These are phyloP conservation scores for Annulohypoxylon maeteangense DNA, from an alignment of 495 filamentous ascomycete species.

Conservation along the genomic window DNA sequence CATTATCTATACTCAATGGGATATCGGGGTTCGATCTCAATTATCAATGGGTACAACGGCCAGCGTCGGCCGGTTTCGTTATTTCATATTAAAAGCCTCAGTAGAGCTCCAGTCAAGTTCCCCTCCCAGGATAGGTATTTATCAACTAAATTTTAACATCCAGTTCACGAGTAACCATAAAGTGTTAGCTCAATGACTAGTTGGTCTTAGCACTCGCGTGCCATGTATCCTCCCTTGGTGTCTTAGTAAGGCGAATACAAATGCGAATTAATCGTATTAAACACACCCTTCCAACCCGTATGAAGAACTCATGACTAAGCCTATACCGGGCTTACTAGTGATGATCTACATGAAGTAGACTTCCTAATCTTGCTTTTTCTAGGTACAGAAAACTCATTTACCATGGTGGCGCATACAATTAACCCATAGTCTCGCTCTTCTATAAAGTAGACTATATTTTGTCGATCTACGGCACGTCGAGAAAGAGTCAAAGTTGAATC, in stretches of 20 bases:
- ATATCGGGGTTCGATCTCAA: neutral
- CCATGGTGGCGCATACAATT: conserved; percentile 9
- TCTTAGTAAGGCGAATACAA: neutral
- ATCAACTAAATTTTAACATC: no score
- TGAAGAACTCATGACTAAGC: neutral
- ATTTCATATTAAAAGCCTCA: neutral
- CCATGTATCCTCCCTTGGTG: neutral
- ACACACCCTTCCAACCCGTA: neutral
- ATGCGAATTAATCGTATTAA: neutral
- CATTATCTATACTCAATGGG: conserved; percentile 9
- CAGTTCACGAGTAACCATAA: neutral
- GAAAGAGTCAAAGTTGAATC: neutral
- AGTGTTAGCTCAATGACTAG: neutral
- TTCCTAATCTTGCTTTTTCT: conserved; percentile 18
- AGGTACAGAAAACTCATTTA: conserved; percentile 25
- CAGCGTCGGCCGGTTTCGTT: neutral
- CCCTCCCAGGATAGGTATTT: neutral
- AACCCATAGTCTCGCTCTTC: neutral
- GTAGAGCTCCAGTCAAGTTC: neutral
- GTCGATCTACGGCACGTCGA: conserved; percentile 17
- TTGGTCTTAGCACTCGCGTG: neutral
- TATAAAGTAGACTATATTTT: neutral
- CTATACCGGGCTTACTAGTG: conserved; percentile 3
- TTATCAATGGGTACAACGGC: neutral
- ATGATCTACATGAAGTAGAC: neutral